These are phyloP conservation scores for Alternaria alternata DNA, from an alignment of 2,329 filamentous ascomycete species.

Conservation along the genomic window DNA sequence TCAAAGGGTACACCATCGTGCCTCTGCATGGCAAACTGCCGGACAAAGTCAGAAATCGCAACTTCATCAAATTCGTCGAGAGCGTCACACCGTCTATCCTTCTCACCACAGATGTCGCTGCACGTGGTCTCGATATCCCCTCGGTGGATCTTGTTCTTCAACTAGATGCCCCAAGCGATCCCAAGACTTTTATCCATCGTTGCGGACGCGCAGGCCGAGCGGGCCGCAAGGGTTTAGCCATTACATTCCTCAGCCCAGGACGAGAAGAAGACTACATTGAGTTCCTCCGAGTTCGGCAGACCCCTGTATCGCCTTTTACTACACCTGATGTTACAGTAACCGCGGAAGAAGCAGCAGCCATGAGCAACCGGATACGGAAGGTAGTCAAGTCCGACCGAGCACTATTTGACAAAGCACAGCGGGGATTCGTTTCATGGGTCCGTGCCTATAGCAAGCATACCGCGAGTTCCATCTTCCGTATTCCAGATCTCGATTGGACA, in stretches of 20 bases:
- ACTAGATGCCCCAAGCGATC: constrained; percentile 83
- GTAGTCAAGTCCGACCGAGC: constrained; percentile 68
- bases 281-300: constrained; percentile 87
- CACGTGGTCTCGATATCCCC: constrained; percentile 89
- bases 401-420: constrained; percentile 86
- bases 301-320: constrained; percentile 73
- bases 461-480: constrained; percentile 87
- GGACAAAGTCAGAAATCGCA: constrained; percentile 85
- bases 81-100: constrained; percentile 80
- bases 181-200: constrained; percentile 79
- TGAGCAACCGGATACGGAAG: constrained; percentile 68
- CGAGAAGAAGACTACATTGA: constrained; percentile 87
- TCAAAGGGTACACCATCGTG: constrained; percentile 75
- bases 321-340: constrained; percentile 66
- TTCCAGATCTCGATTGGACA: constrained; percentile 83
- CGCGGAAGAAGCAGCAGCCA: constrained; percentile 66
- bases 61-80: constrained; percentile 81
- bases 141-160: constrained; percentile 91
- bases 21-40: constrained; percentile 93
- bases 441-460: constrained; percentile 91
- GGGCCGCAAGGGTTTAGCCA: constrained; percentile 76
- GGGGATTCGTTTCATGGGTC: constrained; percentile 92
- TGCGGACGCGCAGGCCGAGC: constrained; percentile 71
- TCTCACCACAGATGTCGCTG: constrained; percentile 90
- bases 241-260: constrained; percentile 85